Conservation (phyloP, 176 grass and related monocot genomes). For the Rhynchospora pubera region DNA sequence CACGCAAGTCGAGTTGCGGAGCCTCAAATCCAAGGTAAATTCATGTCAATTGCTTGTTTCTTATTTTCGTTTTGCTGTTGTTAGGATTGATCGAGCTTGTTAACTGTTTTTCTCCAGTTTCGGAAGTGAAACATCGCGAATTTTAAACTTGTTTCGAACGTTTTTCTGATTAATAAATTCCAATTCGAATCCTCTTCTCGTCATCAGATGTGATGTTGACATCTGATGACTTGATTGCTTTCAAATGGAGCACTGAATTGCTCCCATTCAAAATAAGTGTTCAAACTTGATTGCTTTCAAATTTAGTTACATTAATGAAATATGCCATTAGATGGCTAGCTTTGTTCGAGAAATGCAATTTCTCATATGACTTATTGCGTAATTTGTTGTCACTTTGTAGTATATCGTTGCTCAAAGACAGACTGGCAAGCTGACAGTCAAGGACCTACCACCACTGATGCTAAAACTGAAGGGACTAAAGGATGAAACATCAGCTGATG, state of each 20-base stretch:
- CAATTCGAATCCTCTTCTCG: background rate
- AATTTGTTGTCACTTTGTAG: constrained; percentile 28
- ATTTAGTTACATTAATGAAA: background rate
- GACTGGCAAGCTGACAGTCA: constrained; percentile 56
- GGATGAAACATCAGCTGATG: constrained; percentile 53
- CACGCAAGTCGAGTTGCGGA: constrained; percentile 97
- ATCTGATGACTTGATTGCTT: no score
- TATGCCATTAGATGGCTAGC: background rate
- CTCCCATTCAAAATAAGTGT: background rate
- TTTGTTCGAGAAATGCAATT: background rate
- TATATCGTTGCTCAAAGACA: constrained; percentile 64
- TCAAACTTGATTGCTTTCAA: background rate
- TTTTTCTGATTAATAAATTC: background rate
- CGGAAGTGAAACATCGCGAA: background rate
- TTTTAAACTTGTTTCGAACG: background rate
- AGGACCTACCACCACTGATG: constrained; percentile 72
- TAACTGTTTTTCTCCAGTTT: background rate
- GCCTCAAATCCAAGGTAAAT: constrained; percentile 78
- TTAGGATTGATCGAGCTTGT: background rate
- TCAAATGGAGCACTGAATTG: background rate
- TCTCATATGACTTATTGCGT: background rate
- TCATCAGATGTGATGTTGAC: background rate
- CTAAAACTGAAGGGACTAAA: constrained; percentile 72
- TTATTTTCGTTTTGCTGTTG: background rate
- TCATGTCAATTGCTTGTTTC: constrained; percentile 15